Conservation (phyloP, 75 land plant species). For the Azolla pinnata region DNA sequence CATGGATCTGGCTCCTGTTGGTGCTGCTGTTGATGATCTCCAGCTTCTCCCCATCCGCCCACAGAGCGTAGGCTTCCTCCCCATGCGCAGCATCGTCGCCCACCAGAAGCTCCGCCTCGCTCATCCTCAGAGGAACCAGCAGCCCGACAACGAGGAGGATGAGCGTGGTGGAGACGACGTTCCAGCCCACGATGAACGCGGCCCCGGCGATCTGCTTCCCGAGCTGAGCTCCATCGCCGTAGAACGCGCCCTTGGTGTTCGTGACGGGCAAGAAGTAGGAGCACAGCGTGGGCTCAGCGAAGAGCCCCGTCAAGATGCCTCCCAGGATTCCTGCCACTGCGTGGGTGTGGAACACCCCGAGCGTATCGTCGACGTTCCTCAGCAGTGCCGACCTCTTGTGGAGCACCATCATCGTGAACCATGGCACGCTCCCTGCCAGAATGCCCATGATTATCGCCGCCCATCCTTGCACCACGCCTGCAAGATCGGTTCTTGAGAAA, state of each 20-base stretch:
- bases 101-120: constrained; percentile 45
- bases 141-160: constrained; percentile 45
- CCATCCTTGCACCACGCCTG: constrained; percentile 65
- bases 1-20: neutral
- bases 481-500: neutral
- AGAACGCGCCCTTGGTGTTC: constrained; percentile 39
- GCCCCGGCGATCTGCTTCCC: constrained; percentile 58
- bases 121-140: constrained; percentile 61
- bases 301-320: constrained; percentile 38
- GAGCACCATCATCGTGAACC: constrained; percentile 70
- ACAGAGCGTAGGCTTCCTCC: constrained; percentile 69
- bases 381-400: constrained; percentile 39
- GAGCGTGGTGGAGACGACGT: constrained; percentile 43
- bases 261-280: constrained; percentile 27
- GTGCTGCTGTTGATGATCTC: constrained; percentile 22
- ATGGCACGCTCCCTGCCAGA: constrained; percentile 42
- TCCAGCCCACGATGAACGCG: constrained; percentile 60
- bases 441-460: constrained; percentile 60
- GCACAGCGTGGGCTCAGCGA: constrained; percentile 41
- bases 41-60: constrained; percentile 60
- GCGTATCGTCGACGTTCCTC: constrained; percentile 57
- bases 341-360: constrained; percentile 64
- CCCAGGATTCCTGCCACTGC: constrained; percentile 56
- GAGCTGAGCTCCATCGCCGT: constrained; percentile 52
- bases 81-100: constrained; percentile 87